Evolutionary conservation across 164 flowering plant species (phyloP), one percentile per base, ranked within the genome.

Genomic region (Chimonanthus praecox): DNA sequence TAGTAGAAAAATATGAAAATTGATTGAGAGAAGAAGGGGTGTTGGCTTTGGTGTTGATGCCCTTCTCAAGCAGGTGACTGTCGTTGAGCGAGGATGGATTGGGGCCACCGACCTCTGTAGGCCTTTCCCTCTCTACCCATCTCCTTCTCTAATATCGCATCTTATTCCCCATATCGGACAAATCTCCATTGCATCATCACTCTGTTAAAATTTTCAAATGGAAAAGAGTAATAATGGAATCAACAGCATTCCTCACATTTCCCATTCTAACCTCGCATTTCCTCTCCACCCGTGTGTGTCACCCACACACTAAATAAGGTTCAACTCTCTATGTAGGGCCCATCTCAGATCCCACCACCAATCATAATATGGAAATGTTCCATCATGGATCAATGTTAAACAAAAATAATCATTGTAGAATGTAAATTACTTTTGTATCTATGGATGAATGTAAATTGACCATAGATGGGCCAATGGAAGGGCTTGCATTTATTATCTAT

Each of bases 31-130:
- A 15, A 51, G 68, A 65, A 16, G 43, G 47, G 15, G n/a, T 51
- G 58, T 51, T 3, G 9, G 60, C 16, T 69, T 43, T 74, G 74
- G 43, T 69, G 73, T 73, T 78, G 75, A 78, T 75, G 72, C 75
- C 61, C 47, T 51, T 70, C 73, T 71, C 78, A 71, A 77, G 70
- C 72, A 78, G 78, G 71, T 63, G 71, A 78, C 64, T 78, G 81
- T 78, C 81, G 72, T 68, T 71, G 61, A 51, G 69, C 66, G 75
- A 66, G 51, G 71, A 60, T 58, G 46, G 81, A 75, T 64, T 66
- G 81, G 81, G 78, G 76, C 81, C 78, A 72, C 78, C 78, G 76
- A 79, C 76, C 74, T 70, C 71, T 73, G 46, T 43, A 69, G 75
- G 58, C 51, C 78, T 70, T 70, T 69, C 73, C 78, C 63, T 70